Evolutionary conservation across 2,329 filamentous ascomycete species (phyloP), one percentile per base, ranked within the genome.

Genomic region (Dactylellina cionopaga): DNA sequence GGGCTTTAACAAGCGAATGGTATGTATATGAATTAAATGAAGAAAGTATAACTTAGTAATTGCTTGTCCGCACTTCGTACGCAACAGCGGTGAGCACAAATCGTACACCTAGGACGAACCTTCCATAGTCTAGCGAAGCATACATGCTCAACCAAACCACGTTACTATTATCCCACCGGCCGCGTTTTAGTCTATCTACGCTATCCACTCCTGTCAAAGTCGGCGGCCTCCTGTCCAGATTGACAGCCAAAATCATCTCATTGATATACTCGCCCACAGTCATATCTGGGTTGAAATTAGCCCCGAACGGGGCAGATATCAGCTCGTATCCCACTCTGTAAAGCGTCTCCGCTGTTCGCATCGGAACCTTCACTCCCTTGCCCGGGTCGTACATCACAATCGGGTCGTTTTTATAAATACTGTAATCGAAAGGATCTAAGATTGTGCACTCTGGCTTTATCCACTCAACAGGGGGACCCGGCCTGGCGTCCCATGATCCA

Each of bases 401-500:
- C 17, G 64, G 64, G 5, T 69, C 64, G 47, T 69, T 22, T 43
- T 69, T 69, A 15, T 46, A 69, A 6, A 62, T n/a, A 6, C n/a
- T 22, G 15, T 69, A 69, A 43, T 69, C 55, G 27, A 55, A 62
- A 5, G 54, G 46, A 9, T 55, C 11, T 11, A 62, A 5, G 19
- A 69, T 10, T 22, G 29, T 55, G 24, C 55, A 62, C 17, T 43
- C 39, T n/a, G 64, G 64, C 2, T 24, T 37, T 11, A 52, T 33
- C 54, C 55, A 60, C 13, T 31, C 25, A 10, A n/a, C 10, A 25
- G 10, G 10, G 2, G 13, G 35, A n/a, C n/a, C 3, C 35, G 5
- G 27, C 15, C 3, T 24, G 35, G 22, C 24, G 24, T 27, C 31
- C 54, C 54, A 69, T 10, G 35, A 27, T 22, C 54, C 47, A 24